Conservation (phyloP, 2,329 filamentous ascomycete species). For the Fusarium sp. region DNA sequence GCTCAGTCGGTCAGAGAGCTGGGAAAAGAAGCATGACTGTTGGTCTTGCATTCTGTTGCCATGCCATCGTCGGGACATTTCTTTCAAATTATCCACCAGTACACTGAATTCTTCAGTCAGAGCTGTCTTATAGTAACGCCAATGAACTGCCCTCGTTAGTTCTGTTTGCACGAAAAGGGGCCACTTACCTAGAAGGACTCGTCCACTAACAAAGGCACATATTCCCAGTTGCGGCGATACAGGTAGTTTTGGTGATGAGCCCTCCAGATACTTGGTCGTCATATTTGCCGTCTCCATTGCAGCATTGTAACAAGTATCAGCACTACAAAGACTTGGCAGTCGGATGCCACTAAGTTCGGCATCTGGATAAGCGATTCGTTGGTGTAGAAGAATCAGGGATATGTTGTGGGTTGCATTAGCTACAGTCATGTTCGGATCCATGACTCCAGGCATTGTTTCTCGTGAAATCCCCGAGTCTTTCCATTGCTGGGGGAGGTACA, state of each 20-base stretch:
- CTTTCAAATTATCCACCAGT: not conserved
- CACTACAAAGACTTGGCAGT: conserved; percentile 55
- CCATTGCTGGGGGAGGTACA: conserved; percentile 57
- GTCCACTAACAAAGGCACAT: not conserved
- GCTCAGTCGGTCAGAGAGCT: not conserved
- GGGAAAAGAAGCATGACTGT: not conserved
- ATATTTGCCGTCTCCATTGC: conserved; percentile 59
- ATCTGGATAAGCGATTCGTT: conserved; percentile 55
- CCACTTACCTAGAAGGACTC: not conserved
- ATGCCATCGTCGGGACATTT: not conserved
- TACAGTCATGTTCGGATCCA: conserved; percentile 60
- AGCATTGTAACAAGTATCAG: conserved; percentile 60
- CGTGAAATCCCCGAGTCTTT: conserved; percentile 46
- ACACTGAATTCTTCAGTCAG: not conserved
- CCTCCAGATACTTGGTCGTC: conserved; percentile 56
- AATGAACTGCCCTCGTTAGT: not conserved
- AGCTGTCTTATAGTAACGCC: not conserved
- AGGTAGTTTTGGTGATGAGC: conserved; percentile 25
- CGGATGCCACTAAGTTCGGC: not conserved
- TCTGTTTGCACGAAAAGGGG: not conserved
- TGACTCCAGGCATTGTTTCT: conserved; percentile 46
- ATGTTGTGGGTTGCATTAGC: conserved; percentile 62
- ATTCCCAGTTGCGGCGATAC: not conserved
- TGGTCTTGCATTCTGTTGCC: not conserved
- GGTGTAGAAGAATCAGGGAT: conserved; percentile 61